Evolutionary conservation across 495 filamentous ascomycete species (phyloP).

Genomic region (Hapsidospora chrysogenum): DNA sequence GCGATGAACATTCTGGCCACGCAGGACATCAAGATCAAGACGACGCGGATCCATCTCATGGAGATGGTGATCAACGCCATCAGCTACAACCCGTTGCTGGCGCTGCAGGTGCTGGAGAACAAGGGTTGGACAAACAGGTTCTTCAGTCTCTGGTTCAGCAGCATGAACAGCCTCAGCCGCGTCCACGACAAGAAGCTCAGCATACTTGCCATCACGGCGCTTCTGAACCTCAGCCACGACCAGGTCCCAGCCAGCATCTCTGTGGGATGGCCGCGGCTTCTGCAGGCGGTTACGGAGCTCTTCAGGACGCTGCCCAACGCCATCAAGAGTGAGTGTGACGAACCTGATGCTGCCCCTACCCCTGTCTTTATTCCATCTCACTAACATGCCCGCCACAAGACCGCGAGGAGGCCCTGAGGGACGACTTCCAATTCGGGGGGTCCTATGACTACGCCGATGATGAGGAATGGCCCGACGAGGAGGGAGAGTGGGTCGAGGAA

Average conservation of each 20-base stretch:
- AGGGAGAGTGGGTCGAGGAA: conserved; percentile 35
- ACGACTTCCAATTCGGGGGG: conserved; percentile 59
- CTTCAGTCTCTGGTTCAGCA: conserved; percentile 94
- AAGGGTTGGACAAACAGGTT: conserved; percentile 98
- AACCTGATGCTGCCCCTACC: too few species aligned
- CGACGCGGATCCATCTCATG: conserved; percentile 89
- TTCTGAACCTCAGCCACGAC: conserved; percentile 57
- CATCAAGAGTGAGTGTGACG: conserved; percentile 62
- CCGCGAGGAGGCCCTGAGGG: conserved; percentile 83
- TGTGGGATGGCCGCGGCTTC: conserved; percentile 88
- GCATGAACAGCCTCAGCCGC: conserved; percentile 79
- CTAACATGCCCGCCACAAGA: conserved; percentile 21
- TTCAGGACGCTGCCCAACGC: conserved; percentile 86
- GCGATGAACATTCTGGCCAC: conserved; percentile 67
- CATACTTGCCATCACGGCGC: conserved; percentile 76
- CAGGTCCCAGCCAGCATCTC: conserved; percentile 79
- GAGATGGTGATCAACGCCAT: conserved; percentile 98
- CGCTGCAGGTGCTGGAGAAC: conserved; percentile 71
- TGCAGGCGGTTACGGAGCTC: conserved; percentile 77
- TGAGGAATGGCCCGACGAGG: conserved; percentile 62
- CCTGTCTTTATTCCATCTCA: too few species aligned
- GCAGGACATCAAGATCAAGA: conserved; percentile 62
- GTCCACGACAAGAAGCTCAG: conserved; percentile 98
- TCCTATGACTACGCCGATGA: conserved; percentile 64
- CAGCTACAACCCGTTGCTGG: conserved; percentile 81